phyloP scores from a whole-genome alignment of 768 basidiomycete species.

The Cystobasidium tubakii region DNA sequence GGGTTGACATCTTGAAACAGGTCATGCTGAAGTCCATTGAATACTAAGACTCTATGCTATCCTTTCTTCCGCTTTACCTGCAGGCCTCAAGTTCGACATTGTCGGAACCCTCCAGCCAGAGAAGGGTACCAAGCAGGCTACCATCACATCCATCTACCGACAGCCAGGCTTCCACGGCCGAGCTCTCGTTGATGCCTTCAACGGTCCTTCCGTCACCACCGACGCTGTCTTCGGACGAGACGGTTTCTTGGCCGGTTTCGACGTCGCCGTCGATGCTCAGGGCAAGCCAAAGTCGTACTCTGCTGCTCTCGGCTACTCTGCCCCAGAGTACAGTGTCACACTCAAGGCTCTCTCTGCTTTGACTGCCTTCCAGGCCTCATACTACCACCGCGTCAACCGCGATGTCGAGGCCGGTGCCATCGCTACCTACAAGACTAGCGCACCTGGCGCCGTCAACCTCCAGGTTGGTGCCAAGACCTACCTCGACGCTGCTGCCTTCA shows the following conservation, averaged over 20 bases:
- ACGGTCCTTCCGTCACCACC: conserved; percentile 95
- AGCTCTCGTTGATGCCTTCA: conserved; percentile 84
- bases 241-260: conserved; percentile 92
- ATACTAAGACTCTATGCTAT: too few species aligned
- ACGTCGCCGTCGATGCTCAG: conserved; percentile 93
- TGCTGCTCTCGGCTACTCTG: conserved; percentile 86
- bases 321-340: conserved; percentile 90
- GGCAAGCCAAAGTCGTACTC: conserved; percentile 88
- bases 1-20: conserved; percentile 23
- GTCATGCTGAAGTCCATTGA: too few species aligned
- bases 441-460: conserved; percentile 7
- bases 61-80: not conserved
- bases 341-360: conserved; percentile 91
- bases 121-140: conserved; percentile 74
- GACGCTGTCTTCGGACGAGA: conserved; percentile 84
- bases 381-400: conserved; percentile 90
- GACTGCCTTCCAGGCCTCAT: conserved; percentile 85
- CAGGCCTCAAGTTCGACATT: conserved; percentile 84
- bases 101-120: conserved; percentile 75
- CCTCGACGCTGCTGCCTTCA: conserved; percentile 51
- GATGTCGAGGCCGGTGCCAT: conserved; percentile 94
- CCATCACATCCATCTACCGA: conserved; percentile 83
- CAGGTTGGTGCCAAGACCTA: conserved; percentile 84
- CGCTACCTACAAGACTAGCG: conserved; percentile 15
- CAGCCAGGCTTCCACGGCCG: conserved; percentile 91